Conservation (phyloP, 2,329 filamentous ascomycete species). For the Achaetomium macrosporum region DNA sequence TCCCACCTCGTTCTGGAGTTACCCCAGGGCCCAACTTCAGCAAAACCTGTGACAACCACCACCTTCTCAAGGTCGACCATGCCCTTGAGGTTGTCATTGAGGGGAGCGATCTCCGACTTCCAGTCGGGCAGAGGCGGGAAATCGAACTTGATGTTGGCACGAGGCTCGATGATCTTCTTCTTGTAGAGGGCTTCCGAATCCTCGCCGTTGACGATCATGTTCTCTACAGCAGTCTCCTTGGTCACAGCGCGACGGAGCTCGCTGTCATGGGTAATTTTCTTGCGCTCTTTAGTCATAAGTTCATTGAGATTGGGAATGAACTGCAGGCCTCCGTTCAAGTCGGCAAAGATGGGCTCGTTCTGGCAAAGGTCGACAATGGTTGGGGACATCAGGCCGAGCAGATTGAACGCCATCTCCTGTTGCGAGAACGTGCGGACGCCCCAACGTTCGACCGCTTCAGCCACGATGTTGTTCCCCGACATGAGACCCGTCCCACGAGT, state of each 20-base stretch:
- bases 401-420: slow-evolving; percentile 99
- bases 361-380: slow-evolving; percentile 94
- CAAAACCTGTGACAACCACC: slow-evolving; percentile 93
- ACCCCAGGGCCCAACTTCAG: slow-evolving; percentile 95
- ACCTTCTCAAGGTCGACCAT: slow-evolving; percentile 99
- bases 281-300: slow-evolving; percentile 86
- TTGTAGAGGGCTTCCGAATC: slow-evolving; percentile 89
- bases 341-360: slow-evolving; percentile 89
- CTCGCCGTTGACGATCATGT: slow-evolving; percentile 94
- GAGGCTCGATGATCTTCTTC: slow-evolving; percentile 86
- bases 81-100: slow-evolving; percentile 83
- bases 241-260: slow-evolving; percentile 89
- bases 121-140: slow-evolving; percentile 89
- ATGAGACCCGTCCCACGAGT: slow-evolving; percentile 97
- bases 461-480: slow-evolving; percentile 96
- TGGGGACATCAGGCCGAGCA: slow-evolving; percentile 92
- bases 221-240: slow-evolving; percentile 93
- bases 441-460: slow-evolving; percentile 92
- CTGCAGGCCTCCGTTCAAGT: slow-evolving; percentile 94
- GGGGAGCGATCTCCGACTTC: slow-evolving; percentile 82
- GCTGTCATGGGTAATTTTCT: slow-evolving; percentile 93
- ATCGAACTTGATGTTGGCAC: slow-evolving; percentile 96
- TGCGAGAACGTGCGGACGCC: slow-evolving; percentile 98
- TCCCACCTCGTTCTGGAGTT: slow-evolving; percentile 98
- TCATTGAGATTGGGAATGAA: slow-evolving; percentile 96